Base-by-base conservation (phyloP, 192 early-diverging fungal genomes). In the Coemansia sp. region DNA sequence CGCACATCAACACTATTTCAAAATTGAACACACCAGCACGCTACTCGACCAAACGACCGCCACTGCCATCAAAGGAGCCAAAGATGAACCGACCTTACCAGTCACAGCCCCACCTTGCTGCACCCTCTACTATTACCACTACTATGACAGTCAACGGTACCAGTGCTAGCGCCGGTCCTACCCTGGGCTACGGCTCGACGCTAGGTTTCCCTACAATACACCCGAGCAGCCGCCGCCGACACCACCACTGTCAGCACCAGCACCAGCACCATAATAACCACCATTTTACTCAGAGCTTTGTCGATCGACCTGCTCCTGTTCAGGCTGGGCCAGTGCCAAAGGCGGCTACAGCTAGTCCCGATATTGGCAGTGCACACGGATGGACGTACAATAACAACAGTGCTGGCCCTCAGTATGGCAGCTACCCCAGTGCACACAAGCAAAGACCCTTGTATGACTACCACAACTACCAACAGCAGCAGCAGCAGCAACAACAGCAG, bases 41-140 rank as follows among this genome's bases (percentile, higher is more conserved):
- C 18, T 45, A 45, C n/a, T n/a, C 51, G 23, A 9, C 24, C 51
- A 64, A 31, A 13, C 51, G 51, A 28, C 51, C 51, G 11, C 16
- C 51, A 11, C 26, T 26, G 16, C 51, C 51, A 31, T 31, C 51
- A 53, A 53, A 53, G 51, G 26, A 53, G 51, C 5, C 11, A 51
- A 28, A 51, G 45, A 46, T 34, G 62, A 34, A 53, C 46, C 62
- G 45, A 24, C 62, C 45, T 37, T 33, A 37, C 51, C 63, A 65
- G 51, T 53, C 45, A 31, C 51, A 65, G 36, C 63, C 37, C 9
- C 63, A n/a, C 51, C 20, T 34, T 13, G 63, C 14, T 35, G 43
- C 34, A n/a, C 42, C 28, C 42, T 31, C 28, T 14, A 63, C 28
- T 37, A 45, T 18, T 20, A 20, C 4, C 14, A 24, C 48, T 20